phyloP scores from a whole-genome alignment of 768 basidiomycete species.

The Leucocoprinus sp. region DNA sequence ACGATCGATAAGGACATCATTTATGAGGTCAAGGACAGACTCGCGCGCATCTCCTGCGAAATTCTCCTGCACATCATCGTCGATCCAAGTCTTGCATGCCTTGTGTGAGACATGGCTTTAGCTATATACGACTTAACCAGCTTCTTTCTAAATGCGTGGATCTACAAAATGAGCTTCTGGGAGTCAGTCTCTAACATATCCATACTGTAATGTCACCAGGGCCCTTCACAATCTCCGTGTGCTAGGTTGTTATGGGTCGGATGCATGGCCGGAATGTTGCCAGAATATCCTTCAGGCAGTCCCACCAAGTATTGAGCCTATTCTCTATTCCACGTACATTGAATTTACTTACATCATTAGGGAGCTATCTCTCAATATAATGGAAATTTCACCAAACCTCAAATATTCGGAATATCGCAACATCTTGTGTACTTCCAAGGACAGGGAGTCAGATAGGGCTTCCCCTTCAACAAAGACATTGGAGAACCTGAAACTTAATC shows the following conservation, averaged over 20 bases:
- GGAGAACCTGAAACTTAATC: neutral
- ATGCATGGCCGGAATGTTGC: constrained; percentile 19
- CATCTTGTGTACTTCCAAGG: constrained; percentile 1
- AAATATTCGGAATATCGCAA: constrained; percentile 6
- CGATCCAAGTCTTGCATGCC: constrained; percentile 25
- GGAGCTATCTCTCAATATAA: neutral
- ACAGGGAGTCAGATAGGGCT: neutral
- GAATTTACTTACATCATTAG: neutral
- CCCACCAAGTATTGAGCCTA: constrained; percentile 19
- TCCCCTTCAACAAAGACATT: neutral
- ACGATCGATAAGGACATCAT: constrained; percentile 21
- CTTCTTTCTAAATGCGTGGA: constrained; percentile 29
- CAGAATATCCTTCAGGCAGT: constrained; percentile 22
- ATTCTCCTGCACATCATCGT: constrained; percentile 28
- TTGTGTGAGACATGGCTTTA: constrained; percentile 28
- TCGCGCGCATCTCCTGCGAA: constrained; percentile 33
- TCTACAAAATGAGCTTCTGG: constrained; percentile 3
- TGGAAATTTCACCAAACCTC: constrained; percentile 5
- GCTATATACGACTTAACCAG: constrained; percentile 27
- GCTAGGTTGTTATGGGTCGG: constrained; percentile 30
- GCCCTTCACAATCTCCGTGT: constrained; percentile 25
- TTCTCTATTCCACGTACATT: constrained; percentile 8
- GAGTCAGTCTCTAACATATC: constrained; percentile 1
- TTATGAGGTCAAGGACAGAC: constrained; percentile 19
- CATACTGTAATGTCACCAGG: constrained; percentile 17